A percentile compares a stretch with the other conserved stretches of the same genome.
Evolutionary conservation across 2,329 filamentous ascomycete species (phyloP).

Genomic region (Aspergillus quadricinctus): DNA sequence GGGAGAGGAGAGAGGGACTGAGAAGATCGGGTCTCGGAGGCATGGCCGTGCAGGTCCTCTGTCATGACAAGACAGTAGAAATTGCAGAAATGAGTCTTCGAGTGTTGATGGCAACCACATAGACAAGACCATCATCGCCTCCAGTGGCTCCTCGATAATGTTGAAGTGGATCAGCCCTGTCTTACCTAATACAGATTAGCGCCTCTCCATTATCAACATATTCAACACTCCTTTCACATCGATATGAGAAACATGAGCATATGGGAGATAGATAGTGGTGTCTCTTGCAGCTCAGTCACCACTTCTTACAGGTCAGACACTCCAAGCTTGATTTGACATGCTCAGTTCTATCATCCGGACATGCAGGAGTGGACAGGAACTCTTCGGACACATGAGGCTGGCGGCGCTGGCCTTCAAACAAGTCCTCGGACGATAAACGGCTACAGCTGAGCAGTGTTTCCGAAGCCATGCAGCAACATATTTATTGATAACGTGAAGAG

Average conservation of each 20-base stretch:
- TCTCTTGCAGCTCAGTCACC: neutral
- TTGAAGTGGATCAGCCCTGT: neutral
- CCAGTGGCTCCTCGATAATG: no score
- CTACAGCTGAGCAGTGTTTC: neutral
- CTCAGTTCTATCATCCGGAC: neutral
- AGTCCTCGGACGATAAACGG: no score
- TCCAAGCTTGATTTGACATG: neutral
- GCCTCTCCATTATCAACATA: no score
- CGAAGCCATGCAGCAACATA: neutral
- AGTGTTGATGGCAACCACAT: neutral
- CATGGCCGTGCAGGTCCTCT: conserved; percentile 11
- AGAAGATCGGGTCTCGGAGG: conserved; percentile 20
- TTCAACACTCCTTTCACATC: no score
- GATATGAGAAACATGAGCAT: neutral
- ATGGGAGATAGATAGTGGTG: neutral
- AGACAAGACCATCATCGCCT: neutral
- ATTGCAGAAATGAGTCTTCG: neutral
- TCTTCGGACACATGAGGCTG: neutral
- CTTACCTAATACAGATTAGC: neutral
- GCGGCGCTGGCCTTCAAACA: neutral
- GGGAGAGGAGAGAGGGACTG: conserved; percentile 55
- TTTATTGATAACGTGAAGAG: no score
- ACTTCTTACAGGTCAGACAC: neutral
- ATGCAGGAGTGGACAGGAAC: neutral
- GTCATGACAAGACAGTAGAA: neutral